Percentiles rank a stretch among this genome's conserved stretches.
These are phyloP conservation scores for Delitschia confertaspora DNA, from an alignment of 495 filamentous ascomycete species.

Conservation along the genomic window DNA sequence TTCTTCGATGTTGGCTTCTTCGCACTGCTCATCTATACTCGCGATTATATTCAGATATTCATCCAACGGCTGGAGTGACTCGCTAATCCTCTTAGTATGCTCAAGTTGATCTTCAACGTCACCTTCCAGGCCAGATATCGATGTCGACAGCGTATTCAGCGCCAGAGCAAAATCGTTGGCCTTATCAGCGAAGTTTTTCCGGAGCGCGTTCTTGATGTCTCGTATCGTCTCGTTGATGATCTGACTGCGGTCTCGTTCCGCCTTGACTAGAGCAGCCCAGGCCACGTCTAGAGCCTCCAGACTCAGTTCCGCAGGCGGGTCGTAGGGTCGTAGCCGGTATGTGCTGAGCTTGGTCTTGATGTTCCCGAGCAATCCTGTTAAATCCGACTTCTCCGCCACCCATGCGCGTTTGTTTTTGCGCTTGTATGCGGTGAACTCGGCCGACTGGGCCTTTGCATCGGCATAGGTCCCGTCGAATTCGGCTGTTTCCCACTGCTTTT, in stretches of 20 bases:
- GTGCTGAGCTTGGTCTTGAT: slow-evolving; percentile 98
- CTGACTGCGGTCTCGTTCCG: slow-evolving; percentile 79
- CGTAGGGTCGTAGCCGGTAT: slow-evolving; percentile 82
- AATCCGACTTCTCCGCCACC: slow-evolving; percentile 95
- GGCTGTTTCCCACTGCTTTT: slow-evolving; percentile 63
- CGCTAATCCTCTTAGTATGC: slow-evolving; percentile 71
- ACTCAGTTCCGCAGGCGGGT: slow-evolving; percentile 72
- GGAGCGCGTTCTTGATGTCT: slow-evolving; percentile 94
- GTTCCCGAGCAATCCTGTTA: slow-evolving; percentile 88
- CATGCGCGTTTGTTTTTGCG: slow-evolving; percentile 78
- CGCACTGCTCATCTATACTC: slow-evolving; percentile 74
- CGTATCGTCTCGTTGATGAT: slow-evolving; percentile 96
- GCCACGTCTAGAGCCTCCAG: slow-evolving; percentile 71
- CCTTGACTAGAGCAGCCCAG: slow-evolving; percentile 67
- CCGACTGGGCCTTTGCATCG: slow-evolving; percentile 81
- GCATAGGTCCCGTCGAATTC: slow-evolving; percentile 85
- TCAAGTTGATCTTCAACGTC: slow-evolving; percentile 88
- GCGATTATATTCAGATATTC: slow-evolving; percentile 77
- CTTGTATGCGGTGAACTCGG: slow-evolving; percentile 78
- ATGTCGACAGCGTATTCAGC: slow-evolving; percentile 82
- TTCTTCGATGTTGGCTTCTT: slow-evolving; percentile 95
- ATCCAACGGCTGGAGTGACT: slow-evolving; percentile 77
- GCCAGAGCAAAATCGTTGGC: slow-evolving; percentile 95
- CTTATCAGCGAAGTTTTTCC: slow-evolving; percentile 86
- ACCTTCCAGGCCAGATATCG: slow-evolving; percentile 88